Percentiles rank a stretch among this genome's conserved stretches.
Evolutionary conservation across 305 asterid genomes (phyloP).

Genomic region (Andrographis paniculata): DNA sequence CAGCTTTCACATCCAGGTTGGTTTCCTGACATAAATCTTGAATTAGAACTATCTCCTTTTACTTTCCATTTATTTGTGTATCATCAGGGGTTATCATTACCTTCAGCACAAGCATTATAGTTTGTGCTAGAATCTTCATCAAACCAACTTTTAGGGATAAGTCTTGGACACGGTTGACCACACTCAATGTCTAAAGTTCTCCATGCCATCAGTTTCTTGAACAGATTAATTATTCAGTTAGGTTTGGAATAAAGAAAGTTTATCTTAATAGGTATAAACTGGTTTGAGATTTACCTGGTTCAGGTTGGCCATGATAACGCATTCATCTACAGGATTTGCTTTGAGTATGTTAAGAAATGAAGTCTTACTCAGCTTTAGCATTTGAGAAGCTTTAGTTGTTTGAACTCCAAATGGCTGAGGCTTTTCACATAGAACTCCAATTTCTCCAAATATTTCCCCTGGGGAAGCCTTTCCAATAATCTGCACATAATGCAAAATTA

Average conservation of each 20-base stretch:
- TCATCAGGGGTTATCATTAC: background rate
- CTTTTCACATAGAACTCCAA: slow-evolving; percentile 54
- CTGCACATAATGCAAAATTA: too few relatives aligned
- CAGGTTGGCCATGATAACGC: slow-evolving; percentile 54
- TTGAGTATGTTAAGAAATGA: slow-evolving; percentile 44
- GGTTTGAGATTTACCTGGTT: slow-evolving; percentile 47
- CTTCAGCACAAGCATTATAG: slow-evolving; percentile 10
- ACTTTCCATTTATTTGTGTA: background rate
- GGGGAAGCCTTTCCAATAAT: slow-evolving; percentile 50
- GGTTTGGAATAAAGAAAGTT: slow-evolving; percentile 1
- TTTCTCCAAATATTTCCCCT: slow-evolving; percentile 75
- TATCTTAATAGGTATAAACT: background rate
- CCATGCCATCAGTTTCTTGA: slow-evolving; percentile 43
- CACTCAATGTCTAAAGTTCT: slow-evolving; percentile 30
- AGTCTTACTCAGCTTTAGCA: slow-evolving; percentile 46
- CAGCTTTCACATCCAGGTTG: slow-evolving; percentile 23
- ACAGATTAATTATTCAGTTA: slow-evolving; percentile 12
- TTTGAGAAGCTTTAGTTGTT: slow-evolving; percentile 69
- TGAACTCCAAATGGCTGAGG: slow-evolving; percentile 61
- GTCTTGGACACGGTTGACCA: slow-evolving; percentile 38
- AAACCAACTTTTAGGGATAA: slow-evolving; percentile 19
- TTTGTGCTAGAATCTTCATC: slow-evolving; percentile 17
- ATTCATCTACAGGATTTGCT: slow-evolving; percentile 48
- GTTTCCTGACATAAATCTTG: background rate
- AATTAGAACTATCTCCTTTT: slow-evolving; percentile 3